Evolutionary conservation across 768 basidiomycete species (phyloP), one percentile per base, ranked within the genome.

Genomic region (Amanita exitialis): DNA sequence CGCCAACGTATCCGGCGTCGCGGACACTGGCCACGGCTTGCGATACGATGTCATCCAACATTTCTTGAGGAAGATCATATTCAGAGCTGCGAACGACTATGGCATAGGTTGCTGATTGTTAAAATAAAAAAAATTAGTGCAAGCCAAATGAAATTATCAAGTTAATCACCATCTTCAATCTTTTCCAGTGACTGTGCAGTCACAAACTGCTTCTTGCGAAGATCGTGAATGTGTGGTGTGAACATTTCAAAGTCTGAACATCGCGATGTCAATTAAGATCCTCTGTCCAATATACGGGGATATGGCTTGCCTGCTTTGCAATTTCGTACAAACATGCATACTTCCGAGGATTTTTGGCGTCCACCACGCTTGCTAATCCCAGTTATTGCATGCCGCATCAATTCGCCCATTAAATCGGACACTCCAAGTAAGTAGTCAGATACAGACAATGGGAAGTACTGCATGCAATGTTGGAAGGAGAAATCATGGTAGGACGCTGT

Each of bases 311-410:
- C 85, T 61, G 85, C 76, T 68, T 82, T 85, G 65, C 86, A 90
- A 32, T 70, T 69, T 52, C 87, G 69, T 15, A 92, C 86, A 60
- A 90, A 87, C 13, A 67, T 67, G 59, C 86, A 84, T 5, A 88
- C 75, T 54, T 81, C 70, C 16, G 66, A 69, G 1, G 86, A 85
- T 58, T 75, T 79, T 52, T 69, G 65, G 9, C 79, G 77, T 3
- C 84, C 85, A 2, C 84, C 84, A 42, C 76, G 77, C 13, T 74
- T 77, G 2, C 80, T 69, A 37, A 92, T 79, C 42, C 86, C 79
- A 42, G 90, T 88, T 53, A 97, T 95, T 9, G 91, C 92, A 56
- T 85, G 86, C 30, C 95, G 79, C 96, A 98, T 97, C 21, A 98
- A 78, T 67, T 99, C 96, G 39, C 96, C 96, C 0, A 92, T 96